A percentile compares a stretch with the other conserved stretches of the same genome.
phyloP scores from a whole-genome alignment of 139 green algal species.

The Desmodesmus armatus region DNA sequence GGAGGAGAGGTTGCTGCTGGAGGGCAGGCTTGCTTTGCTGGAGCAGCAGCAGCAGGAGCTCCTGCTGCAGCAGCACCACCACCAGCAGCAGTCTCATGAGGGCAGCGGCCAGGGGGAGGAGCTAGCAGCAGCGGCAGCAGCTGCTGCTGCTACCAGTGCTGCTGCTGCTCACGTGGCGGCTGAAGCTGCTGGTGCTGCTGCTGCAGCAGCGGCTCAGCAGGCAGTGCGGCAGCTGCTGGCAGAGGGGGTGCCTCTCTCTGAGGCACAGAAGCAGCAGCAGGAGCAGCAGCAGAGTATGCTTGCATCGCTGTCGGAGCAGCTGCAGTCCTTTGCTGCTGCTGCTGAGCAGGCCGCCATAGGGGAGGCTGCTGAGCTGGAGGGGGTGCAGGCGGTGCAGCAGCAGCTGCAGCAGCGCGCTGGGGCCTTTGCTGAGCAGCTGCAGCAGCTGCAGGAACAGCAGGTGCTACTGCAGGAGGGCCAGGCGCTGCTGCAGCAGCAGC shows the following conservation, averaged over 20 bases:
- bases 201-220: neutral
- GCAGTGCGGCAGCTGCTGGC: neutral
- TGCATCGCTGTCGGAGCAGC: too few species aligned
- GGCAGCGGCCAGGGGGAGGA: neutral
- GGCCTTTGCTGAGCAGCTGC: neutral
- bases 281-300: too few species aligned
- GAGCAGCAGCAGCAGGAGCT: neutral
- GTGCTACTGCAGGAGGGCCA: neutral
- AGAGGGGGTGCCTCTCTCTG: too few species aligned
- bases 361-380: neutral
- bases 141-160: neutral
- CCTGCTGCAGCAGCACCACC: constrained; percentile 6
- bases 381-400: too few species aligned
- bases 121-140: neutral
- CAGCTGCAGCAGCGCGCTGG: neutral
- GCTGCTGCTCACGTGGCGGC: neutral
- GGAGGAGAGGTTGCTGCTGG: neutral
- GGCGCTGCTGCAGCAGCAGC: neutral
- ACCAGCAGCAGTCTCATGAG: constrained; percentile 3
- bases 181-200: neutral
- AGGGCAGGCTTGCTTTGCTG: constrained; percentile 1
- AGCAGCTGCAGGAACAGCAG: neutral
- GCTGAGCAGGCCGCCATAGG: too few species aligned
- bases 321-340: too few species aligned
- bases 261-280: too few species aligned